phyloP scores from a whole-genome alignment of 441 rosid genomes.

The Croton laevigatus region DNA sequence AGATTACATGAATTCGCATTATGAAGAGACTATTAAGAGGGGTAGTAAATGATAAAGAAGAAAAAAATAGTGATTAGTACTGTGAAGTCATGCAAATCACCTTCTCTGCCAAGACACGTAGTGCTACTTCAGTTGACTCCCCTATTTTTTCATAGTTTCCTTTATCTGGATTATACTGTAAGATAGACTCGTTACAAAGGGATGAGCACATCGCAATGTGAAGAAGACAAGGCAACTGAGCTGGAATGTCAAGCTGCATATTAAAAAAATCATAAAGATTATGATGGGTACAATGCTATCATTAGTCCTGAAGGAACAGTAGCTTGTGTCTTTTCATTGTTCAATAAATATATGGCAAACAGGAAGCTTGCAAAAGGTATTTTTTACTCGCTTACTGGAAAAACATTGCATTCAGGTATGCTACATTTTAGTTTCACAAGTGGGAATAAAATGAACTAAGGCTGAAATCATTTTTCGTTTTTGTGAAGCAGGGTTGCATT shows the following conservation, averaged over 20 bases:
- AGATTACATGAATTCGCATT: background rate
- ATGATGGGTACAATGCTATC: conserved; percentile 20
- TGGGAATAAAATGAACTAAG: background rate
- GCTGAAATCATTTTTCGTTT: background rate
- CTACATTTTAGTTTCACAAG: background rate
- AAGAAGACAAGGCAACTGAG: conserved; percentile 93
- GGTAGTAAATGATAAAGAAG: conserved; percentile 2
- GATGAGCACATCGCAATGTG: conserved; percentile 96
- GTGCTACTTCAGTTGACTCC: conserved; percentile 99
- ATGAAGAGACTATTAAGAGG: conserved; percentile 1
- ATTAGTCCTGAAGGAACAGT: conserved; percentile 15
- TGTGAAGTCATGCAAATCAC: conserved; percentile 36
- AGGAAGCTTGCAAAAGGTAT: background rate
- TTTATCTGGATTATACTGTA: conserved; percentile 97
- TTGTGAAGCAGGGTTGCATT: background rate
- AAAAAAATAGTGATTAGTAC: background rate
- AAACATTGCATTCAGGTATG: background rate
- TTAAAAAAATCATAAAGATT: conserved; percentile 29
- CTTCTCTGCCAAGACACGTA: conserved; percentile 95
- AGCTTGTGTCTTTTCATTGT: background rate
- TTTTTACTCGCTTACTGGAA: background rate
- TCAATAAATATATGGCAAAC: background rate
- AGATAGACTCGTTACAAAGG: conserved; percentile 90
- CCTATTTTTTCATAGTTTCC: conserved; percentile 94
- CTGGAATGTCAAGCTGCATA: conserved; percentile 88